Conservation (phyloP, 345 rosid species). For the Anastatica hierochuntica region DNA sequence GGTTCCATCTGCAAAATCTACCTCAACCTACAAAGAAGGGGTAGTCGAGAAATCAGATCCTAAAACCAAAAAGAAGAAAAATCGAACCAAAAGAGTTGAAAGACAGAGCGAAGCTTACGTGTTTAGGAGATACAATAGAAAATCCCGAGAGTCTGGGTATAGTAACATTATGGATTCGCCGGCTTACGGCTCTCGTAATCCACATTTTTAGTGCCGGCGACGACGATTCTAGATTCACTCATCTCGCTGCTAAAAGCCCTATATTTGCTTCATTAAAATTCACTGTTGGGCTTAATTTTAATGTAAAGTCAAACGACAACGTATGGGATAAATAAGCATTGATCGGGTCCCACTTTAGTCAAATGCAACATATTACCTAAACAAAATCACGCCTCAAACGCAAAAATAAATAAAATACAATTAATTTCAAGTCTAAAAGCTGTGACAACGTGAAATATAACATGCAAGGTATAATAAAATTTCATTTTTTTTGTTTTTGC, state of each 20-base stretch:
- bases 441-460: no score
- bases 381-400: neutral
- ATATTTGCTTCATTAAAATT: neutral
- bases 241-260: neutral
- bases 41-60: slow-evolving; percentile 13
- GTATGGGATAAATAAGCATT: no score
- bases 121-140: slow-evolving; percentile 48
- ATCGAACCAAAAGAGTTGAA: neutral
- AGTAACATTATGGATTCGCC: slow-evolving; percentile 31
- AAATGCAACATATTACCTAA: neutral
- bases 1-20: slow-evolving; percentile 61
- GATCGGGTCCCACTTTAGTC: slow-evolving; percentile 11
- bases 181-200: slow-evolving; percentile 24
- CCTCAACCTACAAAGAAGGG: slow-evolving; percentile 47
- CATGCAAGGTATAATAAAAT: no score
- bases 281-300: no score
- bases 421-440: neutral
- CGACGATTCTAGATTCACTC: neutral
- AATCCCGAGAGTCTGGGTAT: slow-evolving; percentile 41
- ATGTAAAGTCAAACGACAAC: neutral
- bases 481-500: no score
- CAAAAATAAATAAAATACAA: neutral
- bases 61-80: neutral
- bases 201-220: slow-evolving; percentile 19
- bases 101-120: slow-evolving; percentile 29